Base-by-base conservation (phyloP, 495 filamentous ascomycete species). In the Aeminium ludgeri region DNA sequence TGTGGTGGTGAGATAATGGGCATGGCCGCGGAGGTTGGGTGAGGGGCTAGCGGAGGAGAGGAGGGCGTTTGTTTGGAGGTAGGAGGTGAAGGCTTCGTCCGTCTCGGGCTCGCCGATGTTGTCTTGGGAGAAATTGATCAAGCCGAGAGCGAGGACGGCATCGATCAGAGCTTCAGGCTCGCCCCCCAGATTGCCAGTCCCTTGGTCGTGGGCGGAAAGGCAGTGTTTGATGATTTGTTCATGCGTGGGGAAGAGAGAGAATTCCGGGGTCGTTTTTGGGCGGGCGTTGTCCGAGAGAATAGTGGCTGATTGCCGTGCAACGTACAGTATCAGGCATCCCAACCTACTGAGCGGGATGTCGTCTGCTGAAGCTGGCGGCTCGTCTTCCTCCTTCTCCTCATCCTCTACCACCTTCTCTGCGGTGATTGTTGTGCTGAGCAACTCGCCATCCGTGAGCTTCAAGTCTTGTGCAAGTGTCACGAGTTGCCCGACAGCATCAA, bases 331-430 rank as follows among this genome's bases (percentile, higher is more conserved):
- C 19, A 66, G 47, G 11, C 61, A 54, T 10, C 65, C 65, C 17
- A 75, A 70, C 40, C 78, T 72, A 30, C 86, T 85, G 0, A 92
- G 66, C 8, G 75, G 73, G 35, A 93, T 79, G 16, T 81, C 72
- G 12, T 75, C 69, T 15, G 65, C 67, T 20, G 61, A 65, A 18
- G 36, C 44, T 19, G 59, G 61, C 8, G 57, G 59, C 15, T 64
- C 59, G 30, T 54, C 54, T 33, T 62, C 56, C 10, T 53, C 51
- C 2, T 57, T 17, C 59, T 60, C 46, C 60, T 62, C 41, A 58
- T 59, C 28, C 55, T 52, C 48, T 37, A 66, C 49, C 23, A 40
- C 23, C 27, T 54, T 68, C 44, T 48, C 65, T 48, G 38, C 37
- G 12, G 36, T 30, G 29, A 47, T 33, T 6, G 35, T 36, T 10